Percentiles rank a stretch among this genome's conserved stretches.
These are phyloP conservation scores for Hymenoscyphus scutula DNA, from an alignment of 2,329 filamentous ascomycete species.

Conservation along the genomic window DNA sequence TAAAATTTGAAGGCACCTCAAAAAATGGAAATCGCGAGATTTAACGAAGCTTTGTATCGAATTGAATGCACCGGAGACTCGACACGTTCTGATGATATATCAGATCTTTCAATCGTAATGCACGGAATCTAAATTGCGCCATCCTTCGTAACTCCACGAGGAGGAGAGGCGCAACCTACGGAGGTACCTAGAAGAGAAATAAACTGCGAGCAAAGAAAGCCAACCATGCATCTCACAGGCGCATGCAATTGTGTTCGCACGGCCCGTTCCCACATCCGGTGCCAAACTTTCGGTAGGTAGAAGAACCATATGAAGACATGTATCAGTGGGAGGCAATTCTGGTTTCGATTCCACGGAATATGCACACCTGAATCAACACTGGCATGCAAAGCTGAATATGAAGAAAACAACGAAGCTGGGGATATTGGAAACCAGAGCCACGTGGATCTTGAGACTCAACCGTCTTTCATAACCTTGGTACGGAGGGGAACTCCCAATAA, in stretches of 20 bases:
- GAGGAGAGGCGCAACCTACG: not conserved
- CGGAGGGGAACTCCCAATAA: not conserved
- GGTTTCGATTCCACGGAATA: not conserved
- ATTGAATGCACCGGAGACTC: not conserved
- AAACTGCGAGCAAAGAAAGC: not conserved
- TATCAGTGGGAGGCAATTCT: not conserved
- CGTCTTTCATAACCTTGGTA: not conserved
- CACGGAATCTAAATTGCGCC: not conserved
- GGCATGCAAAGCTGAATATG: too few relatives aligned
- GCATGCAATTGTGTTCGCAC: not conserved
- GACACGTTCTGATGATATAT: not conserved
- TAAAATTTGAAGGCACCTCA: not conserved
- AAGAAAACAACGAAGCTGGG: not conserved
- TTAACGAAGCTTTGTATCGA: not conserved
- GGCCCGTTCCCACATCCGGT: not conserved
- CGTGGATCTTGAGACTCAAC: not conserved
- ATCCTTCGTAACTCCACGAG: not conserved
- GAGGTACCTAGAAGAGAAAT: constrained; percentile 2
- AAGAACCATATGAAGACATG: not conserved
- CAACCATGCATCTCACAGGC: not conserved
- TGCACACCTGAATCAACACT: not conserved
- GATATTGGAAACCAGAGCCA: not conserved
- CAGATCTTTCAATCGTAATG: not conserved
- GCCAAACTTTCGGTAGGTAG: not conserved
- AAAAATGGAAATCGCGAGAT: not conserved